A percentile compares a stretch with the other conserved stretches of the same genome.
phyloP scores from a whole-genome alignment of 2,329 filamentous ascomycete species.

The Cladosporium cucumerinum region DNA sequence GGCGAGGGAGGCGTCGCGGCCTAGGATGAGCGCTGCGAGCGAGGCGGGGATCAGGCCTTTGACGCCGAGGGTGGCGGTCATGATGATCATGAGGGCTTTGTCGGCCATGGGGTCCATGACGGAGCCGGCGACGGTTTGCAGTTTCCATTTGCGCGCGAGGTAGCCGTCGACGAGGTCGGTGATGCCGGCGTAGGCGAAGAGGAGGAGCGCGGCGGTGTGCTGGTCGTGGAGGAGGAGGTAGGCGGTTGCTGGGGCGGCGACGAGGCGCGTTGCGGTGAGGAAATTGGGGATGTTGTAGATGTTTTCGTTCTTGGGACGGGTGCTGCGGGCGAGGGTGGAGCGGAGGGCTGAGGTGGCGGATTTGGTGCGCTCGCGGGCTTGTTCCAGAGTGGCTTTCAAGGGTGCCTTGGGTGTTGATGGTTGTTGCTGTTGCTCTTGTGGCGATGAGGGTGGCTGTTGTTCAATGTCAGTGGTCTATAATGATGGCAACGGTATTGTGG shows the following conservation, averaged over 20 bases:
- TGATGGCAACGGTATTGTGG: neutral
- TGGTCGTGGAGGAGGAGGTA: conserved; percentile 84
- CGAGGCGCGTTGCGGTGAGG: conserved; percentile 79
- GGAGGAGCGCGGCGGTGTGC: conserved; percentile 70
- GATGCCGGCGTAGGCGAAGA: conserved; percentile 90
- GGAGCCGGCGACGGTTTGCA: conserved; percentile 90
- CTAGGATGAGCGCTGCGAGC: conserved; percentile 85
- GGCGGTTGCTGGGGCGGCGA: conserved; percentile 79
- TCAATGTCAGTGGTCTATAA: neutral
- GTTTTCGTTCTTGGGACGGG: conserved; percentile 63
- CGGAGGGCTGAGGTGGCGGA: conserved; percentile 31
- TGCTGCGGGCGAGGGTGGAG: conserved; percentile 34
- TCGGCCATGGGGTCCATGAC: conserved; percentile 97
- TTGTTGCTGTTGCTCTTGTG: neutral
- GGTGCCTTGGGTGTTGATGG: conserved; percentile 21
- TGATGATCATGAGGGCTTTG: conserved; percentile 90
- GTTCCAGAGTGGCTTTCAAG: conserved; percentile 25
- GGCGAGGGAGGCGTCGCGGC: conserved; percentile 77
- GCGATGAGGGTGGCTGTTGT: neutral
- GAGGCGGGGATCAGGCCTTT: conserved; percentile 87
- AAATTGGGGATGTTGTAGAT: conserved; percentile 97
- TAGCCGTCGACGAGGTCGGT: conserved; percentile 92
- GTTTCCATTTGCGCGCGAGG: conserved; percentile 82
- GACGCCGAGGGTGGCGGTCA: conserved; percentile 79
- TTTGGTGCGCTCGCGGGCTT: conserved; percentile 30